Base-by-base conservation (phyloP, 208 protist genomes). In the Acanthamoeba sp. region DNA sequence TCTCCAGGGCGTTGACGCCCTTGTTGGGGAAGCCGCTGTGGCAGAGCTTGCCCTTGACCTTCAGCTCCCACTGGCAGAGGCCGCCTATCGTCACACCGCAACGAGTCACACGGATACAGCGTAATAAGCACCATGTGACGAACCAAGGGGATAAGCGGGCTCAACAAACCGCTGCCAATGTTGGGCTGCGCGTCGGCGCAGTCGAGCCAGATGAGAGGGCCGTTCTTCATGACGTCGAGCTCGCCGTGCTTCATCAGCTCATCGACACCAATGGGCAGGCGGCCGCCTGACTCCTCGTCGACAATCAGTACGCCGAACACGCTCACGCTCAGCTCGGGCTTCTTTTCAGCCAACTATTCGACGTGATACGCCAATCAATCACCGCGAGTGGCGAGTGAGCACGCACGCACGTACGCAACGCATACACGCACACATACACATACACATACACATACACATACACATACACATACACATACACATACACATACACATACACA, bases 251-350 rank as follows among this genome's bases (percentile, higher is more conserved):
- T 73, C 42, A 94, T 52, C 32, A 95, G 42, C 27, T 45, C 94
- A 76, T 95, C 94, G 12, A 95, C 94, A 38, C 93, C 90, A 24
- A 96, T 93, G 42, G 62, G 89, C 42, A 93, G 91, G 40, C 94
- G 94, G 14, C 73, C 94, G 24, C 95, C 73, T 78, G 94, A 96
- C 80, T 97, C 97, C 93, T 97, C 97, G 71, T 93, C 94, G 22
- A 96, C 96, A 93, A 97, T 97, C 57, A 97, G 97, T 24, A 97
- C 96, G 52, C 95, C 96, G 55, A 88, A 69, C 10, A 97, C 93
- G 29, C 93, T 69, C n/a, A 94, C 78, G 24, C 96, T 96, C 24
- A 97, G 92, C 55, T 10, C 2, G 36, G 95, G 93, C 48, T 96
- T 96, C n/a, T 93, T 90, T 6, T 94, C 95, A 9, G 95, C 96